Percentiles rank a stretch among this genome's conserved stretches.
phyloP scores from a whole-genome alignment of 2,329 filamentous ascomycete genomes.

The Alternaria sp. region DNA sequence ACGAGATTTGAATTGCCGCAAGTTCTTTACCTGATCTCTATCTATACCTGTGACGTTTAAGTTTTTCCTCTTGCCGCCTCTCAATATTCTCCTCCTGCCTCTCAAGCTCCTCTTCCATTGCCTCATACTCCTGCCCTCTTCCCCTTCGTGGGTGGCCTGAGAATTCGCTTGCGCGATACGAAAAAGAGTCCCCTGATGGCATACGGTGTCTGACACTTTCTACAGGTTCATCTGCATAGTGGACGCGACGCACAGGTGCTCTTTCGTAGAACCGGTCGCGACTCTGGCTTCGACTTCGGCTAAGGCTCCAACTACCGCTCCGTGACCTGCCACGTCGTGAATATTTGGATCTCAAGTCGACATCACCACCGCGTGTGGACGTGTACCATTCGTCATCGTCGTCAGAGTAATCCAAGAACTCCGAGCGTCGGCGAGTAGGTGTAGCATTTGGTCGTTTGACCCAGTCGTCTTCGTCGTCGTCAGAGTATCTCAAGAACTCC shows the following conservation, averaged over 20 bases:
- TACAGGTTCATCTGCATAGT: background rate
- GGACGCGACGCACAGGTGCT: background rate
- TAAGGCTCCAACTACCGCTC: background rate
- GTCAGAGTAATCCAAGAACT: too few species aligned
- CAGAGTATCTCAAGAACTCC: background rate
- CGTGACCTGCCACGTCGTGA: background rate
- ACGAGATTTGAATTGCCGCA: background rate
- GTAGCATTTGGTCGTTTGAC: too few species aligned
- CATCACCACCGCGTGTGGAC: background rate
- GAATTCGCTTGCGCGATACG: accelerated
- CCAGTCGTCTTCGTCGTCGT: background rate
- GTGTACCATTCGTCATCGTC: background rate
- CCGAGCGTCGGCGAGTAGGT: too few species aligned
- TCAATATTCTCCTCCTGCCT: background rate
- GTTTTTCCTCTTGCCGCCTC: background rate
- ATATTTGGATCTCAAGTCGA: accelerated
- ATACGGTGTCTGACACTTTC: background rate
- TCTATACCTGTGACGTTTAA: background rate
- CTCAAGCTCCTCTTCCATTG: accelerated
- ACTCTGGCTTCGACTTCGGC: background rate
- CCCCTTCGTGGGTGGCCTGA: background rate
- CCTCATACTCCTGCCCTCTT: background rate
- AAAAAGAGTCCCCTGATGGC: background rate
- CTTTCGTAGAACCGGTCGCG: background rate
- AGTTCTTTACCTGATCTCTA: background rate